Conservation (phyloP, 2,329 filamentous ascomycete genomes). For the Graphilbum sp. region DNA sequence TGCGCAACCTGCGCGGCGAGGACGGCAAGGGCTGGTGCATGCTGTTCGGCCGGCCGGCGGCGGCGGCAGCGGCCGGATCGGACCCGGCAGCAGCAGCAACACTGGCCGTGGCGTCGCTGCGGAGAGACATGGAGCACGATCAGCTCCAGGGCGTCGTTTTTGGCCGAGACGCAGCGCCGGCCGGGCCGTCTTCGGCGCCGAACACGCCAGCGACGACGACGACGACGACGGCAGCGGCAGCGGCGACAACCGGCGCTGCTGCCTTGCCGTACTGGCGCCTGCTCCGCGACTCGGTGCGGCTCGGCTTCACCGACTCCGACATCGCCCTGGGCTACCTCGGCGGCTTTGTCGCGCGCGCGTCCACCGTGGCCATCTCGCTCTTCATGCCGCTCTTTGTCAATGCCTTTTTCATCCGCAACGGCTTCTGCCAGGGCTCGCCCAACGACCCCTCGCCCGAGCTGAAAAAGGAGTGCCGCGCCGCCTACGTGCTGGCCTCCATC, state of each 20-base stretch:
- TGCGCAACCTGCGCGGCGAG: conserved; percentile 54
- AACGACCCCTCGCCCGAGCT: conserved; percentile 54
- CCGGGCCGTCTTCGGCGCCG: background rate
- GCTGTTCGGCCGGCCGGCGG: conserved; percentile 27
- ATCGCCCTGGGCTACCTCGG: conserved; percentile 83
- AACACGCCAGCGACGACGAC: background rate
- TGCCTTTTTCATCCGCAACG: conserved; percentile 68
- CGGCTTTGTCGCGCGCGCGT: conserved; percentile 86
- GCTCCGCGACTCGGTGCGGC: conserved; percentile 43
- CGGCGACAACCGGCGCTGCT: background rate
- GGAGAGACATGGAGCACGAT: conserved; percentile 1
- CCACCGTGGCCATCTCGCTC: conserved; percentile 84
- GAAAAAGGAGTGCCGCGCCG: conserved; percentile 68
- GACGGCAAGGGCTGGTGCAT: conserved; percentile 57
- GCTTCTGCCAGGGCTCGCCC: conserved; percentile 56
- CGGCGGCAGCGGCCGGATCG: background rate
- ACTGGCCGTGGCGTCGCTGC: background rate
- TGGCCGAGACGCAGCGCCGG: background rate
- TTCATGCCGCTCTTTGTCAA: conserved; percentile 93
- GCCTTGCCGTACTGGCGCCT: conserved; percentile 40
- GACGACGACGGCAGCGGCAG: background rate
- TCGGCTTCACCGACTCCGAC: conserved; percentile 59
- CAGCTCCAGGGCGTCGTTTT: conserved; percentile 5
- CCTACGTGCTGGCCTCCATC: conserved; percentile 76
- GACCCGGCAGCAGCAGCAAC: background rate